These are phyloP conservation scores for Mycena alexandri DNA, from an alignment of 768 basidiomycete genomes.

Conservation along the genomic window DNA sequence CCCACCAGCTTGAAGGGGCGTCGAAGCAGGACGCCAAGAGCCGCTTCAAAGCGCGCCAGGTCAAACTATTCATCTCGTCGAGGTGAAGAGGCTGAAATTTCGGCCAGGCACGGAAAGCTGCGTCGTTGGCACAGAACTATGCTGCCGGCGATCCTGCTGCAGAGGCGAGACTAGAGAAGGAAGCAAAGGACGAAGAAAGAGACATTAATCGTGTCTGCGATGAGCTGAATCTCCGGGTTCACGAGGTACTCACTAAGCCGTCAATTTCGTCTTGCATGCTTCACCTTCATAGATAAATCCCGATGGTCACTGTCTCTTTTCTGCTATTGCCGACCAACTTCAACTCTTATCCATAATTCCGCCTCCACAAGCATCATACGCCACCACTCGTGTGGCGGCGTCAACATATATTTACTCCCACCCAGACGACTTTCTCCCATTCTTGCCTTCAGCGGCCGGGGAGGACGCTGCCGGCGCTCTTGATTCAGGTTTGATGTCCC, in stretches of 20 bases:
- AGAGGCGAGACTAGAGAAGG: constrained; percentile 70
- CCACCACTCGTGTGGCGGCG: constrained; percentile 73
- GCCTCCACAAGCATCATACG: constrained; percentile 68
- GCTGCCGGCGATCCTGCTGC: constrained; percentile 67
- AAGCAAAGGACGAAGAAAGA: constrained; percentile 76
- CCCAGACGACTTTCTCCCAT: constrained; percentile 92
- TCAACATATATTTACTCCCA: constrained; percentile 86
- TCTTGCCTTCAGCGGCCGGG: constrained; percentile 80
- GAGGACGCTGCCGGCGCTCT: constrained; percentile 77
- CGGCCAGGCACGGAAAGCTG: constrained; percentile 79
- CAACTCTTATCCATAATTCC: constrained; percentile 77
- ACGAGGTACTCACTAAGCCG: constrained; percentile 62
- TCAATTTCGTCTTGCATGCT: constrained; percentile 8
- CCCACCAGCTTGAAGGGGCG: constrained; percentile 43
- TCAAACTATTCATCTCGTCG: constrained; percentile 44
- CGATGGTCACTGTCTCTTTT: constrained; percentile 97
- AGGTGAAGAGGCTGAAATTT: neutral
- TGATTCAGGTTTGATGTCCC: constrained; percentile 79
- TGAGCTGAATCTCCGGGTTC: constrained; percentile 71
- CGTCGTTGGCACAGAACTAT: constrained; percentile 67
- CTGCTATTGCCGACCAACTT: constrained; percentile 94
- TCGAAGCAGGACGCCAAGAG: constrained; percentile 70
- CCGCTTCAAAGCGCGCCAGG: constrained; percentile 81
- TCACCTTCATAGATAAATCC: constrained; percentile 77
- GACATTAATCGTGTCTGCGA: constrained; percentile 76